These are phyloP conservation scores for Pleodorina starrii DNA, from an alignment of 139 green algal genomes.

Conservation along the genomic window DNA sequence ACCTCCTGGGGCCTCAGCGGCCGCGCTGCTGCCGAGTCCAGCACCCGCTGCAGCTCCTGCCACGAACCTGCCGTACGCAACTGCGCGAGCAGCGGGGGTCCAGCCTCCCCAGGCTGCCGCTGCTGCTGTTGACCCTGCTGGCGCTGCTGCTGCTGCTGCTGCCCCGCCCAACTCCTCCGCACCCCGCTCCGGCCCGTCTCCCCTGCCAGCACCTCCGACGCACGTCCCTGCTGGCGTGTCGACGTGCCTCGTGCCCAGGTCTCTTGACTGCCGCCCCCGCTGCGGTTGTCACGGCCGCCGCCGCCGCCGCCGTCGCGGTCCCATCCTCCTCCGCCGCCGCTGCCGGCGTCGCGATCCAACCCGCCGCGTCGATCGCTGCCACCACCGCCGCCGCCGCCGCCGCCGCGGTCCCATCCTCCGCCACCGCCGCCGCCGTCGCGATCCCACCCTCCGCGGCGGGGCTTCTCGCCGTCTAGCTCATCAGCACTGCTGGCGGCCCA, in stretches of 20 bases:
- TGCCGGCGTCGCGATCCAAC: neutral
- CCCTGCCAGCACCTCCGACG: no score
- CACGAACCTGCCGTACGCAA: neutral
- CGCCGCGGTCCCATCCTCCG: no score
- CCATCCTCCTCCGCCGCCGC: neutral
- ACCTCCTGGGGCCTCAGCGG: neutral
- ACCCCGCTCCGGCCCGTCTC: no score
- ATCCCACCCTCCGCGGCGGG: no score
- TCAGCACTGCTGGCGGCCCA: no score
- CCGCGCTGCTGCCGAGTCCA: neutral
- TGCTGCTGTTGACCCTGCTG: neutral
- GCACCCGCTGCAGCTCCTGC: neutral
- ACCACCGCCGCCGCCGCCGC: neutral
- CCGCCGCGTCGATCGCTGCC: neutral
- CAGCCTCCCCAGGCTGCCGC: neutral
- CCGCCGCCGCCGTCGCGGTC: neutral
- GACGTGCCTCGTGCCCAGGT: no score
- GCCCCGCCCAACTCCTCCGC: no score
- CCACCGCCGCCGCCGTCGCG: neutral
- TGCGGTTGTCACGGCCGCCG: neutral
- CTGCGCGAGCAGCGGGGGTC: neutral
- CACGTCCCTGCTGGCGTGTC: no score
- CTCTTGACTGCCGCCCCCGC: neutral
- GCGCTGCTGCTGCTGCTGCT: neutral
- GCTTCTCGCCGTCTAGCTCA: no score